Evolutionary conservation across 495 filamentous ascomycete genomes (phyloP).

Genomic region (Penicillium alfredii): DNA sequence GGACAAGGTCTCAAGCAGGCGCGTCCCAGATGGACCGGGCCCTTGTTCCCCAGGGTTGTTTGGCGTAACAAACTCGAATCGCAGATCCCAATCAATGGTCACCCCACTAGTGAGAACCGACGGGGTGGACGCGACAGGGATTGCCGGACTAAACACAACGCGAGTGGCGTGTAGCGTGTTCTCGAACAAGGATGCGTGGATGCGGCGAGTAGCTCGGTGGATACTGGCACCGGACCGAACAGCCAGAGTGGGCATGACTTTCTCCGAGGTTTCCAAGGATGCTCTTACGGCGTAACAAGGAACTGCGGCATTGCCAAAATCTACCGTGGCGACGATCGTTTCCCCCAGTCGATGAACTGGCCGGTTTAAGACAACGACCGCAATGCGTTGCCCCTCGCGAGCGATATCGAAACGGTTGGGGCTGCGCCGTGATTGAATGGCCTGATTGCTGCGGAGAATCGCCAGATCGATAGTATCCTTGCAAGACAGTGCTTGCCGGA

Average conservation of each 20-base stretch:
- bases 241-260: constrained; percentile 68
- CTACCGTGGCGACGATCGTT: constrained; percentile 70
- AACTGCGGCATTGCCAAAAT: constrained; percentile 68
- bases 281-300: constrained; percentile 75
- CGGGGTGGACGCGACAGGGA: constrained; percentile 75
- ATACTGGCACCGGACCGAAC: constrained; percentile 81
- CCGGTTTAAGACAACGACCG: constrained; percentile 80
- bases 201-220: constrained; percentile 72
- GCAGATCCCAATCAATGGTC: constrained; percentile 75
- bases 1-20: constrained; percentile 46
- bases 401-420: constrained; percentile 92
- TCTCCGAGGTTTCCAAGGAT: constrained; percentile 73
- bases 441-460: constrained; percentile 70
- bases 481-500: constrained; percentile 42
- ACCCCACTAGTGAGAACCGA: constrained; percentile 86
- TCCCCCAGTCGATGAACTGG: constrained; percentile 90
- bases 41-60: constrained; percentile 26
- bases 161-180: constrained; percentile 72
- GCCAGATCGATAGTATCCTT: constrained; percentile 90
- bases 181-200: constrained; percentile 70
- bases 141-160: constrained; percentile 72
- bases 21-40: constrained; percentile 30
- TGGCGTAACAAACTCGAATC: constrained; percentile 83
- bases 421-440: constrained; percentile 54
- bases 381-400: constrained; percentile 77